Base-by-base conservation (phyloP, 192 early-diverging fungal genomes). In the Gamsiella multidivaricata region DNA sequence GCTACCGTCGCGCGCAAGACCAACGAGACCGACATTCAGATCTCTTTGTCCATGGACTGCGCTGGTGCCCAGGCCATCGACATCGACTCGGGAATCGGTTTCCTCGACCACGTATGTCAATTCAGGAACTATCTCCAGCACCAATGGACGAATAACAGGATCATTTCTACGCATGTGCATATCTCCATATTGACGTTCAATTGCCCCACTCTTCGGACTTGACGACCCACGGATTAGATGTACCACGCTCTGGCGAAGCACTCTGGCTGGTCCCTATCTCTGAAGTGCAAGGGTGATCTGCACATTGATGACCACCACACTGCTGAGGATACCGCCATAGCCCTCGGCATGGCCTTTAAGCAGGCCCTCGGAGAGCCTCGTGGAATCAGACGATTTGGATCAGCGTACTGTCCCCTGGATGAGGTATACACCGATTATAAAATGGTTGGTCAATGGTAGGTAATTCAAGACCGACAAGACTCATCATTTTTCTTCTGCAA, bases 271-370 rank as follows among this genome's bases (percentile, higher is more conserved):
- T 94, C 95, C 17, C 84, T 99, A 33, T 84, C 76, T 10, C 70
- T 98, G n/a, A 69, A 71, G 31, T 98, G 97, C 85, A 86, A 84
- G 45, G 98, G 98, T 36, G 97, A 99, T 80, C 83, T 98, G 61
- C 92, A 98, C 80, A 96, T 99, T 58, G 95, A 98, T 83, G 97
- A 99, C 84, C 96, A 99, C 82, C 98, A 99, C 85, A 95, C 97
- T 14, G 94, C 94, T 28, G 97, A 99, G 78, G 98, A 99, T 78
- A 91, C 91, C 18, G 96, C 94, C 10, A 94, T 99, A 56, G 93
- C 96, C 0, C 88, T 99, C 10, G 97, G 98, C 22, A 88, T 89
- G 83, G 95, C 95, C 9, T 99, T 97, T 71, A 95, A 95, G 69
- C 75, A 95, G 56, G 97, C 98, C 11, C 86, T 99, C 17, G 96